Base-by-base conservation (phyloP, 148 eudicot genomes). In the Cornus kousa region DNA sequence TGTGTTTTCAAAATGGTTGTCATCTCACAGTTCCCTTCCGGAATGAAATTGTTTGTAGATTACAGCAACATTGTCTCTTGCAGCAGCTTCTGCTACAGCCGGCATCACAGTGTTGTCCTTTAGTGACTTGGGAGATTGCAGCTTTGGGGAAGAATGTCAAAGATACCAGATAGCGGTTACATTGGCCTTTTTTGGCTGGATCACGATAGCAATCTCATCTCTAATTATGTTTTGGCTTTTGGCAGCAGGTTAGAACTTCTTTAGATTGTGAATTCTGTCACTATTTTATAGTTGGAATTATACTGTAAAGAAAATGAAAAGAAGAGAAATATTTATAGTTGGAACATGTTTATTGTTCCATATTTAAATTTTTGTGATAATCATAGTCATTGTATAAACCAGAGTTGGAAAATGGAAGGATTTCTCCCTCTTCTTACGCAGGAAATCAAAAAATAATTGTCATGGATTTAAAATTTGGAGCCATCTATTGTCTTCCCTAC, bases 181-280 rank as follows among this genome's bases (percentile, higher is more conserved):
- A 7, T 86, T 93, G 55, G 97, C 95, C 37, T 93, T 93, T 72
- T 72, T 91, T 39, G 86, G 93, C 71, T 93, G 95, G 95, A 65
- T 91, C 11, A 70, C 90, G 2, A 88, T 84, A 0, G 85, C 83
- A 31, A 71, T 83, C 22, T 93, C 97, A 23, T 87, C 93, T 43
- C 82, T 91, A 24, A 86, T 90, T 80, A 91, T 93, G 97, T 81
- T 93, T 82, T 93, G 93, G 93, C 84, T 90, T 80, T 85, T 87
- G 76, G 95, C 97, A 35, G 88, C 93, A n/a, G 85, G 85, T 78
- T 91, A 88, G 82, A 23, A 12, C 50, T 48, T 67, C 53, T 73
- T 7, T 8, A 32, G 33, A 23, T 53, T 53, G 16, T 50, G 64
- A 4, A 28, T 22, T 24, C 50, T 50, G 23, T 22, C 22, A 23